Percentiles rank a stretch among this genome's conserved stretches.
Evolutionary conservation across 2,329 filamentous ascomycete species (phyloP).

Genomic region (Trichoderma pleuroti): DNA sequence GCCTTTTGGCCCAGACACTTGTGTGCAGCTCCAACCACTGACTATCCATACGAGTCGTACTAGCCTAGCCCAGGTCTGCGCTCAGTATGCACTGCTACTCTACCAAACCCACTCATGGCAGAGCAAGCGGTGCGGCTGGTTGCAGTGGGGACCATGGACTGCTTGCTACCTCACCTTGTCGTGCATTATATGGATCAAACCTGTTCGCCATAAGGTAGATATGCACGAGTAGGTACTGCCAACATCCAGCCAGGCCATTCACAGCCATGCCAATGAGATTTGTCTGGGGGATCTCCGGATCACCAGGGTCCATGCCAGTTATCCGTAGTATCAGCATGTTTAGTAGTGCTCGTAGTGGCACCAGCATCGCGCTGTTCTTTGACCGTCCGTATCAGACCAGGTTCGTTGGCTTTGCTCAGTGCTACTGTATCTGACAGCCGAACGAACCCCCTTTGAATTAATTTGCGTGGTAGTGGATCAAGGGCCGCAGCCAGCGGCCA

Average conservation of each 20-base stretch:
- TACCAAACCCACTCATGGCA: neutral
- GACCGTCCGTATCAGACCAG: neutral
- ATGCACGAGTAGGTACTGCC: neutral
- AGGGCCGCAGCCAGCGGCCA: neutral
- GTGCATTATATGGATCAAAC: neutral
- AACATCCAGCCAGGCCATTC: neutral
- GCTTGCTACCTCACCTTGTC: neutral
- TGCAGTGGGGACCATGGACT: neutral
- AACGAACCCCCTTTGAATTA: neutral
- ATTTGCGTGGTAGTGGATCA: slow-evolving; percentile 19
- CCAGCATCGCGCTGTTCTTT: neutral
- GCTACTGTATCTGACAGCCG: neutral
- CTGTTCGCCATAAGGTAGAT: neutral
- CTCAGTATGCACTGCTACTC: neutral
- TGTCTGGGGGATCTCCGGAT: slow-evolving; percentile 5
- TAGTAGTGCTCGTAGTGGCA: neutral
- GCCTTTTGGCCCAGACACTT: neutral
- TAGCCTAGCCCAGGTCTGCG: neutral
- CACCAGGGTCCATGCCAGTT: neutral
- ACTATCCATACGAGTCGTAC: too few relatives aligned
- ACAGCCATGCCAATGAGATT: neutral
- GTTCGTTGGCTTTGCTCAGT: neutral
- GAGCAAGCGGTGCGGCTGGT: neutral
- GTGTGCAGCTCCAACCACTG: neutral
- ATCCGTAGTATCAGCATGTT: neutral